Base-by-base conservation (phyloP, 768 basidiomycete genomes). In the Sarcodon sp. region DNA sequence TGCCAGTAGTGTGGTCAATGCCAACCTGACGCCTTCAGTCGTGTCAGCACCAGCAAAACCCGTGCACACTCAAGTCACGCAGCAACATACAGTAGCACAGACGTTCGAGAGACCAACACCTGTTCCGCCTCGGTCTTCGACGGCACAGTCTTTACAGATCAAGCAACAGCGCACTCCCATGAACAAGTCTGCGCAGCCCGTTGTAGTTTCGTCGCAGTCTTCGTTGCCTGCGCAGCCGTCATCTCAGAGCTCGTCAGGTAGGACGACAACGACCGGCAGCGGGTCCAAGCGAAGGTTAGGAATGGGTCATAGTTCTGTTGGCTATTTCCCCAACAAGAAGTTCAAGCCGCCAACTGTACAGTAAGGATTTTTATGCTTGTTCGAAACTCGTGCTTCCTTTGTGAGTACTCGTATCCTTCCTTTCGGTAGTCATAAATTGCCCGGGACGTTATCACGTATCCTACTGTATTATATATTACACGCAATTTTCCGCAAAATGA, bases 281-380 rank as follows among this genome's bases (percentile, higher is more conserved):
- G 71, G 70, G 32, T 60, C 59, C 13, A 83, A 81, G 55, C 69
- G 79, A 50, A 68, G 79, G 39, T 63, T 83, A 46, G 82, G 82
- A 0, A 80, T 83, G 79, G 78, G 77, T 13, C 66, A 75, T 54
- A 59, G 61, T 4, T 61, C 60, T 6, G 61, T 53, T 21, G 74
- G 76, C 3, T 83, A 83, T 4, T 27, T 27, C 57, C 55, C 74
- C 18, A 84, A 82, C 60, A 84, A 83, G 62, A 83, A 79, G 62
- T 83, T 82, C 69, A 83, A 80, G 61, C 59, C 66, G n/a, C 79
- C 74, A 38, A 35, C 33, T 44, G 31, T 43, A 12, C 18, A 18
- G 35, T 7, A 1, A 18, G n/a, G 6, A 11, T 16, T 34, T 35
- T 34, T 16, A 32, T 18, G 8, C 27, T 21, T 8, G 44, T 33